Evolutionary conservation across 176 grass and related monocot species (phyloP).

Genomic region (Zoysia japonica): DNA sequence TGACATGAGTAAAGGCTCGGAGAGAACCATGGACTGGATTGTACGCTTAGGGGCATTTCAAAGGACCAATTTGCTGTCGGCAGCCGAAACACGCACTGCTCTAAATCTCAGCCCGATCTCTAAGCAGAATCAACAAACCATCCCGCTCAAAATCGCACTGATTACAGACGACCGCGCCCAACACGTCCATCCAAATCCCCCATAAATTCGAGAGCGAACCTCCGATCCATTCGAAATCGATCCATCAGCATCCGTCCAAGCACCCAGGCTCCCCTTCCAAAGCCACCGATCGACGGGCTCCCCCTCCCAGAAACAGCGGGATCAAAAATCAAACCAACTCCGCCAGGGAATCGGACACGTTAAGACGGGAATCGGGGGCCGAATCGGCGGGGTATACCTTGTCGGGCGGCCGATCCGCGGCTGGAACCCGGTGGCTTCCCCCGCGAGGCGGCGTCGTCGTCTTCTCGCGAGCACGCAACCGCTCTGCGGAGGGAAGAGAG

Average conservation of each 20-base stretch:
- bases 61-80: background rate
- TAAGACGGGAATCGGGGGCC: background rate
- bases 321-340: conserved; percentile 22
- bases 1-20: background rate
- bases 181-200: conserved; percentile 11
- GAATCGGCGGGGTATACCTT: conserved; percentile 49
- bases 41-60: background rate
- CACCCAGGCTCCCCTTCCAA: background rate
- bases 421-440: background rate
- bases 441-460: background rate
- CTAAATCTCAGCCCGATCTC: background rate
- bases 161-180: background rate
- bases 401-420: conserved; percentile 13
- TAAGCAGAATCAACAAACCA: background rate
- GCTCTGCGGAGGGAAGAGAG: background rate
- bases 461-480: conserved; percentile 47
- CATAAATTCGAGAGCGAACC: conserved; percentile 13
- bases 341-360: conserved; percentile 18
- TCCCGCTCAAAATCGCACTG: background rate
- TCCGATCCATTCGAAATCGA: background rate
- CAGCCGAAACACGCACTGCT: background rate
- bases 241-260: background rate
- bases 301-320: background rate
- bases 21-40: background rate
- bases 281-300: background rate